Evolutionary conservation across 345 rosid species (phyloP).

Genomic region (Reutealis trisperma): DNA sequence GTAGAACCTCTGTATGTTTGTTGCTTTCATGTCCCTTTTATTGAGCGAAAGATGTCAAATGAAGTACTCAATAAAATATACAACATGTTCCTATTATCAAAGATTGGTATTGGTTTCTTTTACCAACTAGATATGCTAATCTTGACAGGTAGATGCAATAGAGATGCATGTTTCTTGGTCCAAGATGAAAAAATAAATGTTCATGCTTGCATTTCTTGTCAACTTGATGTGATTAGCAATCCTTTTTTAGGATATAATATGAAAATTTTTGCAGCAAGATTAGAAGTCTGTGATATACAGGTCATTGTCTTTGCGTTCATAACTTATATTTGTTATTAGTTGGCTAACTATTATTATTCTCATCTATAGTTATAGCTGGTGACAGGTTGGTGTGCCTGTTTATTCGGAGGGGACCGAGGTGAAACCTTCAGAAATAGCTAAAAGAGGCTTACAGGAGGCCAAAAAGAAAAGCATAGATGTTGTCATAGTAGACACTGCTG

Average conservation of each 20-base stretch:
- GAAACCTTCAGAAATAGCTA: constrained; percentile 88
- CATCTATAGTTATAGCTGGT: constrained; percentile 39
- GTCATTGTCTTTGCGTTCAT: background rate
- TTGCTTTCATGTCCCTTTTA: background rate
- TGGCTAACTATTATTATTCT: constrained; percentile 14
- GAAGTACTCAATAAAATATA: background rate
- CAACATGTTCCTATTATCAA: background rate
- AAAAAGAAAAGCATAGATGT: constrained; percentile 81
- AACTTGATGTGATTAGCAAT: constrained; percentile 12
- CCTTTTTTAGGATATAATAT: background rate
- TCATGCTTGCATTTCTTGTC: constrained; percentile 14
- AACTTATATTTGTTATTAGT: background rate
- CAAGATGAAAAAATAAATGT: background rate
- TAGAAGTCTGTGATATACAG: background rate
- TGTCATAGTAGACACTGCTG: constrained; percentile 93
- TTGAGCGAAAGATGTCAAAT: constrained; percentile 5
- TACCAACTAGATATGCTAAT: constrained; percentile 1
- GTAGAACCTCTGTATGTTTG: background rate
- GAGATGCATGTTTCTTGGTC: background rate
- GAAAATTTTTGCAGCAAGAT: background rate
- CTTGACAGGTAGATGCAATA: constrained; percentile 2
- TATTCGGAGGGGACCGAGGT: constrained; percentile 83
- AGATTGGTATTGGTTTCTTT: background rate
- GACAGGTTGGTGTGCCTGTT: constrained; percentile 90
- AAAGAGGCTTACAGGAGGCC: constrained; percentile 83